phyloP scores from a whole-genome alignment of 345 rosid genomes.

The Salix caprea region DNA sequence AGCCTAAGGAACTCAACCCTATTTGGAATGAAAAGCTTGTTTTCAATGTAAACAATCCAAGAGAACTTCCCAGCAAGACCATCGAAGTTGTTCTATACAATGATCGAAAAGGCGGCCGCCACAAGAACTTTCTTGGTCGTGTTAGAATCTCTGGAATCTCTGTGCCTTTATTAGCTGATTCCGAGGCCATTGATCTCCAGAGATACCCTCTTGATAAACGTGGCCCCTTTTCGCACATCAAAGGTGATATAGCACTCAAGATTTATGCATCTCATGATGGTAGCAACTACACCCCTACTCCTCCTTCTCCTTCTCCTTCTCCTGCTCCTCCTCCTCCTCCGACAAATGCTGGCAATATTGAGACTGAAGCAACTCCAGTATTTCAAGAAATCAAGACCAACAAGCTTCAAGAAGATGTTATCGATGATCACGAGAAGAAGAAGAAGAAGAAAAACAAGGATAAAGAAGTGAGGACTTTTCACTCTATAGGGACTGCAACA shows the following conservation, averaged over 20 bases:
- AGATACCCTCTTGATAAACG: conserved; percentile 82
- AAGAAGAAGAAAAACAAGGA: conserved; percentile 54
- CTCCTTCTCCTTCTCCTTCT: background rate
- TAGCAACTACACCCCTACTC: background rate
- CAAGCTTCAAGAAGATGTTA: conserved; percentile 14
- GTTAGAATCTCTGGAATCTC: conserved; percentile 64
- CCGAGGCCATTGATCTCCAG: conserved; percentile 50
- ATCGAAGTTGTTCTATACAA: conserved; percentile 53
- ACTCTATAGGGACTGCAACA: conserved; percentile 53
- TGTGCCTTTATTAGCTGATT: conserved; percentile 47
- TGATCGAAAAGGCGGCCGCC: conserved; percentile 46
- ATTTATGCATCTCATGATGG: conserved; percentile 37
- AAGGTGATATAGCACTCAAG: conserved; percentile 65
- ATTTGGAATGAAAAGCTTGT: conserved; percentile 67
- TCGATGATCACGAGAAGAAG: conserved; percentile 22
- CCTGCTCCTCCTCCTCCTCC: conserved; percentile 1
- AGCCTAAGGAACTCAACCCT: conserved; percentile 63
- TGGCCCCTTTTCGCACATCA: conserved; percentile 66
- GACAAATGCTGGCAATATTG: conserved; percentile 1
- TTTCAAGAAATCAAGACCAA: conserved; percentile 28
- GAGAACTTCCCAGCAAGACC: conserved; percentile 44
- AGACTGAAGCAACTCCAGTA: conserved; percentile 27
- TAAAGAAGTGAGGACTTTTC: conserved; percentile 68
- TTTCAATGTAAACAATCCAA: conserved; percentile 38
- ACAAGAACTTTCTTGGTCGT: conserved; percentile 68